Conservation (phyloP, 306 rosid genomes). For the Vigna reflexopilosa region DNA sequence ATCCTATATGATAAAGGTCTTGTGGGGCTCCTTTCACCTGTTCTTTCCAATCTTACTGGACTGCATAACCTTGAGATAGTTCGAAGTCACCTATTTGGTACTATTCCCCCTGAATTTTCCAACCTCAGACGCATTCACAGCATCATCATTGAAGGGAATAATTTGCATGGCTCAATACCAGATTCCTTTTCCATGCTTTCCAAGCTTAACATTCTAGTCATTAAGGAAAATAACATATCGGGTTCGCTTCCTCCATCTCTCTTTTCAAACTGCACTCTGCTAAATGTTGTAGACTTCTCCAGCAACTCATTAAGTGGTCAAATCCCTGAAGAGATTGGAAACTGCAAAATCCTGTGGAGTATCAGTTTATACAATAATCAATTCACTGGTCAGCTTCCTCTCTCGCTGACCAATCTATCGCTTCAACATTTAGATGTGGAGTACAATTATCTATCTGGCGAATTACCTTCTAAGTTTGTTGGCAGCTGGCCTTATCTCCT, state of each 20-base stretch:
- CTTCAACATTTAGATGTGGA: constrained; percentile 61
- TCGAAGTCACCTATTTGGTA: constrained; percentile 54
- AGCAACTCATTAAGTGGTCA: constrained; percentile 58
- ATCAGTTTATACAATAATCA: constrained; percentile 68
- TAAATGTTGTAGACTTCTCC: constrained; percentile 58
- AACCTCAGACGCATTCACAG: constrained; percentile 53
- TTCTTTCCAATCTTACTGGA: constrained; percentile 74
- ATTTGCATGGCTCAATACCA: constrained; percentile 62
- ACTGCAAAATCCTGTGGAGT: constrained; percentile 61
- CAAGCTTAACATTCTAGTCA: constrained; percentile 42
- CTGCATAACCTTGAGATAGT: constrained; percentile 51
- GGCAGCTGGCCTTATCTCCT: constrained; percentile 43
- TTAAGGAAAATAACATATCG: constrained; percentile 46
- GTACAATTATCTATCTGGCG: constrained; percentile 60
- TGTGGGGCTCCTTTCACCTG: constrained; percentile 62
- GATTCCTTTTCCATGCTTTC: constrained; percentile 57
- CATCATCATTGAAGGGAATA: constrained; percentile 55
- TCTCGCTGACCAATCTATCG: constrained; percentile 49
- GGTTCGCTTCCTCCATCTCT: constrained; percentile 62
- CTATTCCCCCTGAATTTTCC: constrained; percentile 57
- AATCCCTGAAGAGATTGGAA: constrained; percentile 70
- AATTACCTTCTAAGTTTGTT: constrained; percentile 56
- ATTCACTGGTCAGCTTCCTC: constrained; percentile 65
- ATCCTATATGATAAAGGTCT: constrained; percentile 43
- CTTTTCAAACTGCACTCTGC: constrained; percentile 65